phyloP scores from a whole-genome alignment of 1,284 basidiomycete species.

The Gomphus bonarii region DNA sequence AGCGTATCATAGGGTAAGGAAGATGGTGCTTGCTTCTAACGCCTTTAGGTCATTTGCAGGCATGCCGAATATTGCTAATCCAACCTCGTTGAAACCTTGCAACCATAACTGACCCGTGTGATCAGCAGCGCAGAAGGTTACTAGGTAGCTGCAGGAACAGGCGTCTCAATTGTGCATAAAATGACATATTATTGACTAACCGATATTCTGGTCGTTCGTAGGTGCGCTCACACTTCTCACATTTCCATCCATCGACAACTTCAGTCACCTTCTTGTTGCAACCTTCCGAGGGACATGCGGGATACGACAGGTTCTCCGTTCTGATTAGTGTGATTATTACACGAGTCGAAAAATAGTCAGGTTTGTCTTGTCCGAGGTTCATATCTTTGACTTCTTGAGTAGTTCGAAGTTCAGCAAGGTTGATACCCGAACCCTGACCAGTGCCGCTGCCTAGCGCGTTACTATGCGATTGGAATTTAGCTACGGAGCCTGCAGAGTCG shows the following conservation, averaged over 20 bases:
- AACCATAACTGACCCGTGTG: constrained; percentile 87
- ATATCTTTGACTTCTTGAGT: constrained; percentile 78
- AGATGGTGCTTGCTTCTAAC: constrained; percentile 37
- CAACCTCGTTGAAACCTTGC: constrained; percentile 93
- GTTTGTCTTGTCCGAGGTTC: constrained; percentile 65
- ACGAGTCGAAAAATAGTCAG: constrained; percentile 74
- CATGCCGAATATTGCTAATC: constrained; percentile 67
- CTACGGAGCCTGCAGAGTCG: constrained; percentile 53
- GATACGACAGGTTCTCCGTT: constrained; percentile 79
- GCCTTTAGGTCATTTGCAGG: constrained; percentile 72
- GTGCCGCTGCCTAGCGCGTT: constrained; percentile 28
- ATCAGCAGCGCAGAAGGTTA: constrained; percentile 85
- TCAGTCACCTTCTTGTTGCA: constrained; percentile 92
- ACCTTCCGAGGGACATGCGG: constrained; percentile 73
- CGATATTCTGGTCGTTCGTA: constrained; percentile 74
- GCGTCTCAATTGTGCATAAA: background rate
- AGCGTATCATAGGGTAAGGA: background rate
- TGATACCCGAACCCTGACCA: constrained; percentile 38
- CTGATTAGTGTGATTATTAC: constrained; percentile 91
- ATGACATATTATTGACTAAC: constrained; percentile 31
- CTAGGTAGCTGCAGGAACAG: constrained; percentile 30
- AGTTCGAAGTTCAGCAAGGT: constrained; percentile 62
- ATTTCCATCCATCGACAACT: constrained; percentile 67
- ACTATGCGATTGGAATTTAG: constrained; percentile 65
- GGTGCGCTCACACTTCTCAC: constrained; percentile 86